Percentiles rank a stretch among this genome's conserved stretches.
Conservation (phyloP, 2,329 filamentous ascomycete species). For the Plectosphaerella plurivora region DNA sequence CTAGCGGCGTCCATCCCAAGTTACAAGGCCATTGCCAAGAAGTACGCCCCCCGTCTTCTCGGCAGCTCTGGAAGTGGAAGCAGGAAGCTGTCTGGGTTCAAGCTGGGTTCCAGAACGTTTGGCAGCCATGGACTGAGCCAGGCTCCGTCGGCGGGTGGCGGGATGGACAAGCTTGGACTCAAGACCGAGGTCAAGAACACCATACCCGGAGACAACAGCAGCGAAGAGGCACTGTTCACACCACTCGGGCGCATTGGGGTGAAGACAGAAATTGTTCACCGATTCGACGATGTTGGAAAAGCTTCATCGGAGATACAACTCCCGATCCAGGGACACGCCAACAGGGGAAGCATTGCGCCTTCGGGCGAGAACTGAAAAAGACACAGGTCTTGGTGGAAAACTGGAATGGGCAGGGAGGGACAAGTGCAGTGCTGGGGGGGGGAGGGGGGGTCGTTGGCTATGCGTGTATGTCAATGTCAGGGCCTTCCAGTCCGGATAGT, state of each 20-base stretch:
- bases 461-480: too few relatives aligned
- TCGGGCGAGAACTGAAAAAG: too few relatives aligned
- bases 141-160: neutral
- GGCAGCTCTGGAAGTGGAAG: conserved; percentile 16
- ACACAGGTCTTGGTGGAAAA: too few relatives aligned
- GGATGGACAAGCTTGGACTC: neutral
- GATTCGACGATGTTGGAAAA: neutral
- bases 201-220: conserved; percentile 2
- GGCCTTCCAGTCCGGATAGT: too few relatives aligned
- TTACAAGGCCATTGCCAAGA: conserved; percentile 24
- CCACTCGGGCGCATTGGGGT: conserved; percentile 2
- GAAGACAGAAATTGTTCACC: conserved; percentile 3
- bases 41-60: conserved; percentile 32
- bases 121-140: neutral
- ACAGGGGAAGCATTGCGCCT: neutral
- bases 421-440: too few relatives aligned
- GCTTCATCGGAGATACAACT: neutral
- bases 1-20: conserved; percentile 29
- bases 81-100: conserved; percentile 6
- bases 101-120: neutral
- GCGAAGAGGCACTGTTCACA: conserved; percentile 3
- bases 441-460: too few relatives aligned
- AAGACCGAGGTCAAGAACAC: neutral
- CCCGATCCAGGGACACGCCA: neutral
- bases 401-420: too few relatives aligned